phyloP scores from a whole-genome alignment of 2,329 filamentous ascomycete species.

The Amauroascus verrucosus region DNA sequence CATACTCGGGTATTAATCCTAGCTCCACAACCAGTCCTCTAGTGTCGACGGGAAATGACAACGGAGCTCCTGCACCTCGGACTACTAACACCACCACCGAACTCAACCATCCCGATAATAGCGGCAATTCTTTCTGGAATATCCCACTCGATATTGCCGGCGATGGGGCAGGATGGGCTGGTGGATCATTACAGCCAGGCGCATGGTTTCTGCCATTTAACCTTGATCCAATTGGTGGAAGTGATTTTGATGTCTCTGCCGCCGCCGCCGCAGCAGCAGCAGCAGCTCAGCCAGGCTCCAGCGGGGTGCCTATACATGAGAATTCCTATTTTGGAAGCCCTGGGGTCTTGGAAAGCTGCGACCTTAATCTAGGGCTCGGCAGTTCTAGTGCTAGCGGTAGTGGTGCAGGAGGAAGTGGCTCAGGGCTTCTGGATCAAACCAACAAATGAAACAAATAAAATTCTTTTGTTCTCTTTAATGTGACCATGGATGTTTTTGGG shows the following conservation, averaged over 20 bases:
- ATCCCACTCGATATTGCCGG: conserved; percentile 27
- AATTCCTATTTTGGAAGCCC: neutral
- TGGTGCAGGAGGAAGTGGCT: neutral
- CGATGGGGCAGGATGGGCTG: conserved; percentile 22
- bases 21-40: conserved; percentile 21
- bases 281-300: neutral
- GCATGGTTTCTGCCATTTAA: conserved; percentile 94
- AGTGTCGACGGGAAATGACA: conserved; percentile 13
- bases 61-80: neutral
- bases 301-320: neutral
- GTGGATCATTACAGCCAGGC: conserved; percentile 40
- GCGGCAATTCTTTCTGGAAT: conserved; percentile 27
- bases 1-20: conserved; percentile 51
- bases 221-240: conserved; percentile 52
- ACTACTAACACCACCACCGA: neutral
- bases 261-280: neutral
- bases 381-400: neutral
- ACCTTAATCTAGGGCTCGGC: neutral
- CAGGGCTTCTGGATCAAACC: neutral
- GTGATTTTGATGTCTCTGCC: conserved; percentile 10
- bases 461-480: neutral
- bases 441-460: no score
- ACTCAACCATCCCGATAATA: neutral
- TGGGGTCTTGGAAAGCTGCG: neutral
- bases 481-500: neutral